Conservation (phyloP, 208 protist genomes). For the Angomonas deanei region DNA sequence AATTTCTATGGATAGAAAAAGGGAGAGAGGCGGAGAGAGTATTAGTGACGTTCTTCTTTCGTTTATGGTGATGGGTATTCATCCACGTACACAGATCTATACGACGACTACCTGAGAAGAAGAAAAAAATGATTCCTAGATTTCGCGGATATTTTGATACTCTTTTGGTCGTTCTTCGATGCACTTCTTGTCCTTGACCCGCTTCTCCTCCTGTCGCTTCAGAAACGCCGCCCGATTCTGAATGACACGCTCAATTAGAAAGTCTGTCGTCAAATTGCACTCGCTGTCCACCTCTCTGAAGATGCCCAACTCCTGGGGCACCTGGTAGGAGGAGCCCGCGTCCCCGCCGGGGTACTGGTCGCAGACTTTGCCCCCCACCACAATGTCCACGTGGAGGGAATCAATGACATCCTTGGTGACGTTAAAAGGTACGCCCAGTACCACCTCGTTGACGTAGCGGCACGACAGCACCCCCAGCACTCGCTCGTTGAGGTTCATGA, state of each 20-base stretch:
- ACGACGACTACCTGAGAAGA: background rate
- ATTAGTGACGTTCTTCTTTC: background rate
- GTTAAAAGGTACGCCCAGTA: slow-evolving; percentile 95
- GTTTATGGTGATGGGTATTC: no score
- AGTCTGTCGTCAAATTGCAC: slow-evolving; percentile 47
- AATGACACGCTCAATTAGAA: slow-evolving; percentile 81
- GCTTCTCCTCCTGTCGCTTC: slow-evolving; percentile 67
- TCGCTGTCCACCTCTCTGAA: slow-evolving; percentile 73
- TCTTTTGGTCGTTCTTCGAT: slow-evolving; percentile 44
- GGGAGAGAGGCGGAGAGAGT: no score
- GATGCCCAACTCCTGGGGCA: slow-evolving; percentile 79
- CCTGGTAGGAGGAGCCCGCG: slow-evolving; percentile 24
- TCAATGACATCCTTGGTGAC: slow-evolving; percentile 93
- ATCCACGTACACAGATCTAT: no score
- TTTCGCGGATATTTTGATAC: slow-evolving; percentile 70
- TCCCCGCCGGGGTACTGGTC: slow-evolving; percentile 18
- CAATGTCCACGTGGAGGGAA: slow-evolving; percentile 69
- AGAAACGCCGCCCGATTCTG: slow-evolving; percentile 63
- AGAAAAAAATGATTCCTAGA: no score
- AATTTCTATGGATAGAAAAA: no score
- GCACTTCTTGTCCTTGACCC: slow-evolving; percentile 51
- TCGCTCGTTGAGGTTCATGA: slow-evolving; percentile 98
- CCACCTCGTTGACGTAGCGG: slow-evolving; percentile 96
- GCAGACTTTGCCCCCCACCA: slow-evolving; percentile 78
- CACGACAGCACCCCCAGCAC: slow-evolving; percentile 95